Evolutionary conservation across 257 asterid species (phyloP), one percentile per base, ranked within the genome.

Genomic region (Scutellaria galericulata): DNA sequence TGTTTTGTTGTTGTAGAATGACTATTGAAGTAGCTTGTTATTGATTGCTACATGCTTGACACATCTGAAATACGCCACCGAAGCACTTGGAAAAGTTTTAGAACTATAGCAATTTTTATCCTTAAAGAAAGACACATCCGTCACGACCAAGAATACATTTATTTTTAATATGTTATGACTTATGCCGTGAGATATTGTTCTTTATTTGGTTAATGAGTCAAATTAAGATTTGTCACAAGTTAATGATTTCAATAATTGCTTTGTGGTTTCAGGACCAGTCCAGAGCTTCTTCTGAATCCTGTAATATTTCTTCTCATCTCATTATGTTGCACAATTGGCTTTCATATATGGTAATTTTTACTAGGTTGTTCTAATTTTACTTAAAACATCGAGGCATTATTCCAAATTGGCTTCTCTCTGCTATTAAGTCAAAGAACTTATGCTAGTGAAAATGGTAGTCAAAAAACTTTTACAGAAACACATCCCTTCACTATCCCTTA

Each of bases 281-380:
- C 93, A 11, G 99, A 94, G 88, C 97, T 94, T 75, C 89, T 94
- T 60, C 87, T 94, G 74, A 94, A 94, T 84, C 89, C 99, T 66
- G 99, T 94, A 92, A 88, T 98, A 74, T 60, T 76, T 73, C 40
- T 78, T 65, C 55, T 70, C 46, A 14, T 58, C 66, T 78, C 66
- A 61, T 47, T 42, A 40, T 78, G 77, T 71, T 67, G 56, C 50
- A 50, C 60, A 58, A 59, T 76, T 44, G 53, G 15, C 76, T 73
- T 73, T 27, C 75, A 22, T 42, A 9, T 13, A 35, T 45, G 44
- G 22, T 64, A 35, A 9, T 64, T 64, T 61, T 15, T 66, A 27
- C 53, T 64, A 24, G 59, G 35, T 24, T 2, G 4, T 39, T 47
- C 47, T 39, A 2, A 46, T 24, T 64, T 74, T 15, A 64, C 58